A percentile compares a stretch with the other conserved stretches of the same genome.
Evolutionary conservation across 805 yeast genomes (phyloP).

Genomic region (Hermanozyma aechmeae): DNA sequence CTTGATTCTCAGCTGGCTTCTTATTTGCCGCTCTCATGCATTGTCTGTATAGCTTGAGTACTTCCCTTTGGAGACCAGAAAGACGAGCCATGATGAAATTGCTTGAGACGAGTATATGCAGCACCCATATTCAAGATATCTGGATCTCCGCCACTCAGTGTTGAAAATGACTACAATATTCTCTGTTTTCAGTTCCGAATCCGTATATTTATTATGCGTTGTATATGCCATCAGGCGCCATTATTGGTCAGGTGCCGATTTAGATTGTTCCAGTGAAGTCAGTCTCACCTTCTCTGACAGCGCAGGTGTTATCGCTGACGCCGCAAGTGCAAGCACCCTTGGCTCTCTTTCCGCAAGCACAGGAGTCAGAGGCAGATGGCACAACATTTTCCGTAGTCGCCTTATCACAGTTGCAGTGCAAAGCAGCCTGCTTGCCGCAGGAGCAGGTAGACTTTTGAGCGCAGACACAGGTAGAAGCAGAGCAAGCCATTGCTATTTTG

Average conservation of each 20-base stretch:
- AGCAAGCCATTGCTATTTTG: too few relatives aligned
- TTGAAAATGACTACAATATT: too few relatives aligned
- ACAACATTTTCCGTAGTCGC: conserved; percentile 42
- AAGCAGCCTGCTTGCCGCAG: conserved; percentile 52
- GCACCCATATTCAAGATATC: too few relatives aligned
- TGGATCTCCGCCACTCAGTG: too few relatives aligned
- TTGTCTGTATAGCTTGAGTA: conserved; percentile 38
- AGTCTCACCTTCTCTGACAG: conserved; percentile 44
- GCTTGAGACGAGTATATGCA: background rate
- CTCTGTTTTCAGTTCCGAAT: too few relatives aligned
- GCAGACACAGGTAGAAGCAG: conserved; percentile 43
- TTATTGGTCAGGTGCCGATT: too few relatives aligned
- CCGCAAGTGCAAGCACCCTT: conserved; percentile 51
- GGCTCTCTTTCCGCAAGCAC: conserved; percentile 52
- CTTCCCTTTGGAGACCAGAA: conserved; percentile 38
- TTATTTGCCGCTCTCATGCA: conserved; percentile 37
- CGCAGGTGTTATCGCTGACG: conserved; percentile 26
- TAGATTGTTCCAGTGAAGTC: too few relatives aligned
- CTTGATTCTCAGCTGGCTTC: conserved; percentile 40
- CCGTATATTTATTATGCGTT: too few relatives aligned
- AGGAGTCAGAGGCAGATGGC: conserved; percentile 34
- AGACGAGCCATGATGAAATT: conserved; percentile 27
- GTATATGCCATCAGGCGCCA: too few relatives aligned
- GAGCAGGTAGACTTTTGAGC: conserved; percentile 58
- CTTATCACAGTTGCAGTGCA: conserved; percentile 45